These are phyloP conservation scores for Malus asiatica DNA, from an alignment of 306 rosid genomes.

Conservation along the genomic window DNA sequence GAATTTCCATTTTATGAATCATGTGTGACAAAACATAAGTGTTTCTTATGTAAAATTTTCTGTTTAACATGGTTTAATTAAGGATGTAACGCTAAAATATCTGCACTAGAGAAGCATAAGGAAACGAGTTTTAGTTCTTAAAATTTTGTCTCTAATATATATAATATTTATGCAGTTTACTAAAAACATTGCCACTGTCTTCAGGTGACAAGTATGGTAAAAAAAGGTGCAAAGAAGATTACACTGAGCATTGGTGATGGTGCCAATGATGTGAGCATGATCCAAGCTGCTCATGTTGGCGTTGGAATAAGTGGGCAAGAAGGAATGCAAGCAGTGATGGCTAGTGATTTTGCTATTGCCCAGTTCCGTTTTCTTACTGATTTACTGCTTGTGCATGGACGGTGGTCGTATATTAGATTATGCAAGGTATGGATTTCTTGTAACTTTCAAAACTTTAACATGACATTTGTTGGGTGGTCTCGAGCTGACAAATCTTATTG, in stretches of 20 bases:
- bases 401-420: constrained; percentile 94
- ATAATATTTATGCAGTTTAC: background rate
- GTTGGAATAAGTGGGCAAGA: constrained; percentile 95
- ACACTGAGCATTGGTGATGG: constrained; percentile 98
- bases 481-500: constrained; percentile 10
- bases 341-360: constrained; percentile 97
- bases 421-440: constrained; percentile 65
- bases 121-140: background rate
- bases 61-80: background rate
- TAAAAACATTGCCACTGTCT: constrained; percentile 4
- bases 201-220: constrained; percentile 92
- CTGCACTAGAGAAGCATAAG: background rate
- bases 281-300: constrained; percentile 99
- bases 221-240: constrained; percentile 81
- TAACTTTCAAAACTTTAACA: background rate
- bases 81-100: background rate
- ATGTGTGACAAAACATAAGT: background rate
- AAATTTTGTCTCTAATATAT: background rate
- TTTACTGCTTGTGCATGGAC: constrained; percentile 97
- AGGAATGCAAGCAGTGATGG: constrained; percentile 99
- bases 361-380: constrained; percentile 94
- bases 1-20: background rate
- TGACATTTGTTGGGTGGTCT: constrained; percentile 4
- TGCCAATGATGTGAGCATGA: constrained; percentile 99
- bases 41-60: background rate